Evolutionary conservation across 352 stramenopile genomes (phyloP).

Genomic region (Globisporangium carolinianum): DNA sequence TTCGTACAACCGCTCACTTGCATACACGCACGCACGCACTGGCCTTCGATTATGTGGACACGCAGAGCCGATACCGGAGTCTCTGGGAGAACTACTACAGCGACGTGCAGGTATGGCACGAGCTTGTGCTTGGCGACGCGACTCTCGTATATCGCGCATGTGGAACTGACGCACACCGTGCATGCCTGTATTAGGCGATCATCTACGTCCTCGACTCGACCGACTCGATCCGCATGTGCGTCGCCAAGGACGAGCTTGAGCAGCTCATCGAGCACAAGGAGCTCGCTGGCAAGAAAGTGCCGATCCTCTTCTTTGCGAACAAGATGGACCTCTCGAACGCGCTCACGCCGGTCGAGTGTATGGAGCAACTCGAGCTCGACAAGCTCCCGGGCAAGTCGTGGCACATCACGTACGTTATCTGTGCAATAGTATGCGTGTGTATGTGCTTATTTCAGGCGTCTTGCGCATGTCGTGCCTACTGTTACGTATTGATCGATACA

Average conservation of each 20-base stretch:
- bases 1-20: too few species aligned
- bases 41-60: neutral
- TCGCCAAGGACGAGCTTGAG: constrained; percentile 84
- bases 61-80: constrained; percentile 62
- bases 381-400: constrained; percentile 75
- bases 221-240: constrained; percentile 80
- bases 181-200: constrained; percentile 38
- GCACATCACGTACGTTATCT: constrained; percentile 68
- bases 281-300: constrained; percentile 58
- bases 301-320: constrained; percentile 84
- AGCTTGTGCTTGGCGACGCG: neutral
- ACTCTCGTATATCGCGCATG: neutral
- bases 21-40: neutral
- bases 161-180: too few species aligned
- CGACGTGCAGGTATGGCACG: constrained; percentile 37
- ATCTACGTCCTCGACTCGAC: constrained; percentile 89
- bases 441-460: neutral
- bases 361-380: constrained; percentile 72
- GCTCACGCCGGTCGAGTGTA: constrained; percentile 73
- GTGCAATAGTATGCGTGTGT: neutral
- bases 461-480: too few species aligned
- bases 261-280: constrained; percentile 81
- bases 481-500: too few species aligned
- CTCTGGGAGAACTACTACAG: constrained; percentile 87
- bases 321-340: constrained; percentile 80